phyloP scores from a whole-genome alignment of 2,329 filamentous ascomycete species.

The Orbilia javanica region DNA sequence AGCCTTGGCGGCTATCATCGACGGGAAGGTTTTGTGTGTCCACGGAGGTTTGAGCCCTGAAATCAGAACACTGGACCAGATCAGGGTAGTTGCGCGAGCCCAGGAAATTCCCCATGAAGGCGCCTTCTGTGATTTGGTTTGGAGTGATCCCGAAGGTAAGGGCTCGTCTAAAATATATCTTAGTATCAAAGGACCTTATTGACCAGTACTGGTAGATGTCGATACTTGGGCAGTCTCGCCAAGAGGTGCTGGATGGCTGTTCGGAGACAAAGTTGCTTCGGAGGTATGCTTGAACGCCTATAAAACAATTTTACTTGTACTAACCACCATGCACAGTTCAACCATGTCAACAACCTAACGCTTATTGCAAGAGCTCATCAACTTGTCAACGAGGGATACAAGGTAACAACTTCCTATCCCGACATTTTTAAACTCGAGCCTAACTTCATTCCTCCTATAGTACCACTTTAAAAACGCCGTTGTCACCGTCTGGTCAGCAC shows the following conservation, averaged over 20 bases:
- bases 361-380: constrained; percentile 81
- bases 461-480: constrained; percentile 96
- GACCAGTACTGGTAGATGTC: constrained; percentile 67
- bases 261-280: constrained; percentile 76
- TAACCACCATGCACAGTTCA: constrained; percentile 69
- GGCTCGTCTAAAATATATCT: not conserved
- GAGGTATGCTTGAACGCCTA: constrained; percentile 65
- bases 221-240: constrained; percentile 79
- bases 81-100: constrained; percentile 78
- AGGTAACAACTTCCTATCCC: constrained; percentile 66
- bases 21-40: constrained; percentile 79
- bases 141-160: constrained; percentile 76
- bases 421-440: not conserved
- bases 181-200: not conserved
- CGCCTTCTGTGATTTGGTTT: constrained; percentile 81
- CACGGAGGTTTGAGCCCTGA: constrained; percentile 79
- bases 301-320: not conserved
- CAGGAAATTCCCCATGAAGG: constrained; percentile 83
- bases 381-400: constrained; percentile 82
- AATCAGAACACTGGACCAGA: constrained; percentile 80
- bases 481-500: constrained; percentile 77
- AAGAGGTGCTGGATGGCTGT: constrained; percentile 73
- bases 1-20: constrained; percentile 78
- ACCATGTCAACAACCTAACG: constrained; percentile 79
- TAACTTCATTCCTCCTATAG: constrained; percentile 65